Evolutionary conservation across 139 green algal genomes (phyloP), one percentile per base, ranked within the genome.

Genomic region (Tetradesmus lagerheimii): DNA sequence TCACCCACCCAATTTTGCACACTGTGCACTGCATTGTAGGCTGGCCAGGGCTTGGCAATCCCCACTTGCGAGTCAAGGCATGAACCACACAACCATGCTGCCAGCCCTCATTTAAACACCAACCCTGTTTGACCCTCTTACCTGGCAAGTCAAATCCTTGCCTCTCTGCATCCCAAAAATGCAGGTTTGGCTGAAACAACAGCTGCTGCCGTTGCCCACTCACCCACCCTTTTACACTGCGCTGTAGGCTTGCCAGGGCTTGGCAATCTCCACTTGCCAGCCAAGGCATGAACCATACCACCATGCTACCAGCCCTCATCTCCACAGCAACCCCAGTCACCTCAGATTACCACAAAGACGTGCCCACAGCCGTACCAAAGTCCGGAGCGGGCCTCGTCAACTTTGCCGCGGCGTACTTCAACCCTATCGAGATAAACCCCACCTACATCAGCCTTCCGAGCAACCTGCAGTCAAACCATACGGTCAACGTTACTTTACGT

Each of bases 391-490:
- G 82, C 1, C 53, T 87, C 2, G 82, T 87, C 23, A 87, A 78
- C 82, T 53, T 87, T 1, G 82, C 82, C 18, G 64, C 82, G 8
- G 82, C 34, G 6, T 87, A 87, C 34, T 87, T 62, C 57, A 87
- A 87, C 35, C 57, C 82, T 1, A 78, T 78, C 27, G 82, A 87
- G 27, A 39, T 87, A 11, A 78, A 4, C 29, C 82, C 82, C 29
- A 78, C 57, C 6, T 87, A 79, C 82, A 62, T 87, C 57, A 74
- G 47, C 82, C 57, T 87, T 34, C 82, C 82, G 18, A 87, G 82
- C 37, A 53, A 50, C 35, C 27, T 87, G 57, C 12, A 45, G 31
- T 20, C 34, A 37, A 78, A 41, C 1, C 82, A 87, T 25, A 41
- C 18, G 3, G 57, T 79, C 6, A 25, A 29, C n/a, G 27, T 87